Percentiles rank a stretch among this genome's conserved stretches.
Evolutionary conservation across 352 stramenopile genomes (phyloP).

Genomic region (Globisporangium cystogenes): DNA sequence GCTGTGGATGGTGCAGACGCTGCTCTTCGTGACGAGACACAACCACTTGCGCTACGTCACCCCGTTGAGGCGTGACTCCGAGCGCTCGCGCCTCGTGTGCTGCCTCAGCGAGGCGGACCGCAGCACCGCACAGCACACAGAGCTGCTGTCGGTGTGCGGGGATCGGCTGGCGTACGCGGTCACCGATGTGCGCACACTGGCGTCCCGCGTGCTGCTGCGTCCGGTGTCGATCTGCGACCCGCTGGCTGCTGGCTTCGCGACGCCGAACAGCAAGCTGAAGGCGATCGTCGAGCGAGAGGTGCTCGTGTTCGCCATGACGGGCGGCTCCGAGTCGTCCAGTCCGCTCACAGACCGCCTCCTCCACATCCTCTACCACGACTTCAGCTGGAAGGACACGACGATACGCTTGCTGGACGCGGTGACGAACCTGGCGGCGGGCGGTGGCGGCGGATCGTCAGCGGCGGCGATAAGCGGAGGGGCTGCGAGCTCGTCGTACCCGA

Average conservation of each 20-base stretch:
- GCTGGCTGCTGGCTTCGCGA: constrained; percentile 37
- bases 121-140: constrained; percentile 6
- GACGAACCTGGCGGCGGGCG: constrained; percentile 14
- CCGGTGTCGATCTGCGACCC: constrained; percentile 47
- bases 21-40: constrained; percentile 46
- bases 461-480: constrained; percentile 2
- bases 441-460: constrained; percentile 1
- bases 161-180: constrained; percentile 54
- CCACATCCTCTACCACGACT: constrained; percentile 38
- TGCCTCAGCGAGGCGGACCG: constrained; percentile 14
- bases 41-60: constrained; percentile 52
- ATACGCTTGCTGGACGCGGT: constrained; percentile 40
- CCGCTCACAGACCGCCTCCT: constrained; percentile 42
- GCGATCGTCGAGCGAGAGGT: constrained; percentile 59
- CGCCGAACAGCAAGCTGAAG: constrained; percentile 27
- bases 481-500: constrained; percentile 29
- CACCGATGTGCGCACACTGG: constrained; percentile 30
- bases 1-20: constrained; percentile 64
- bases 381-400: constrained; percentile 51
- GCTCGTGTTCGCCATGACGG: constrained; percentile 41
- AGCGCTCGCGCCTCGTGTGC: constrained; percentile 21
- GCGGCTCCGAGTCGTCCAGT: constrained; percentile 32
- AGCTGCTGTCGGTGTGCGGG: constrained; percentile 39
- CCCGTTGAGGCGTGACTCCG: constrained; percentile 17
- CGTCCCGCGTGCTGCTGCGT: constrained; percentile 30